phyloP scores from a whole-genome alignment of 2,329 filamentous ascomycete species.

The Metarhizium album region DNA sequence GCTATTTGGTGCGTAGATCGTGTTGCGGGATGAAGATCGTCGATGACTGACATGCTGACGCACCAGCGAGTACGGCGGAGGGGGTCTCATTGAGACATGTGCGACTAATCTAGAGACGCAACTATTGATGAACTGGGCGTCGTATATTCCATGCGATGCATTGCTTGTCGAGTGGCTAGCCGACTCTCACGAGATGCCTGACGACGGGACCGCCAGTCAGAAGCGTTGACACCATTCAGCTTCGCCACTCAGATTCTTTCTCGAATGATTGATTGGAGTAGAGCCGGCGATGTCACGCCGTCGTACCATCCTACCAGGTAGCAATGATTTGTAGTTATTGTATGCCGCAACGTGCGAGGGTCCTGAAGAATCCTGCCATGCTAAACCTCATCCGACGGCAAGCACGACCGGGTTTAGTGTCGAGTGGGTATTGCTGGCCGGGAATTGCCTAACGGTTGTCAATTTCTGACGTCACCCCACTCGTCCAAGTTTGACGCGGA shows the following conservation, averaged over 20 bases:
- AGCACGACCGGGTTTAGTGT: no score
- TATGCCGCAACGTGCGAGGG: no score
- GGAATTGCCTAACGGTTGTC: neutral
- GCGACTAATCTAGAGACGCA: neutral
- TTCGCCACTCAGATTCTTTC: no score
- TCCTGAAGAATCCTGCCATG: no score
- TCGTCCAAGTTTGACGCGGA: conserved; percentile 10
- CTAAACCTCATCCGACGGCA: neutral
- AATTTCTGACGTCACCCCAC: conserved; percentile 21
- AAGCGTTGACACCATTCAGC: no score
- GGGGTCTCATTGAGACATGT: neutral
- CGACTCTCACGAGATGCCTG: neutral
- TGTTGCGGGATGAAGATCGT: neutral
- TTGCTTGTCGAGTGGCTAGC: neutral
- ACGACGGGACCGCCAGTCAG: neutral
- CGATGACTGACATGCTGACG: neutral
- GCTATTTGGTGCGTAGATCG: neutral
- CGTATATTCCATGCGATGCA: neutral
- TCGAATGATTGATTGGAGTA: no score
- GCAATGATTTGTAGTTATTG: no score
- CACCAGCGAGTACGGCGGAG: neutral
- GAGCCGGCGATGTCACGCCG: no score
- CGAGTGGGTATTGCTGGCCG: neutral
- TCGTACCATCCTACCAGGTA: no score
- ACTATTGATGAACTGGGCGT: neutral